A percentile compares a stretch with the other conserved stretches of the same genome.
Evolutionary conservation across 2,329 filamentous ascomycete species (phyloP).

Genomic region (Dichotomopilus funicola): DNA sequence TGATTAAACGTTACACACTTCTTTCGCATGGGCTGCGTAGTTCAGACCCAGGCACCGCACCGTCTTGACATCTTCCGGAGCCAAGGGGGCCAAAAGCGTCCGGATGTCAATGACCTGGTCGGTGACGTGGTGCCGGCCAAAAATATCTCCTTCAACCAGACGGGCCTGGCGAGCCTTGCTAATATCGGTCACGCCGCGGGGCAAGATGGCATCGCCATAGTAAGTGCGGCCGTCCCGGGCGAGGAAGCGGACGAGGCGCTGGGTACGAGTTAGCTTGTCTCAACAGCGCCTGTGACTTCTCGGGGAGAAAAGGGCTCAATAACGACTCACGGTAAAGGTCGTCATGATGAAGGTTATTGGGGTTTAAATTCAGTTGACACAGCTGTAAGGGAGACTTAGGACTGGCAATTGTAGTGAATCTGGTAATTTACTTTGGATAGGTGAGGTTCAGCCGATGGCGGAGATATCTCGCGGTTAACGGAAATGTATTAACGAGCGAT

Average conservation of each 20-base stretch:
- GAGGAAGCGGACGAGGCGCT: constrained; percentile 69
- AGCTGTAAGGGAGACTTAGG: not conserved
- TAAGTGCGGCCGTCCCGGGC: constrained; percentile 63
- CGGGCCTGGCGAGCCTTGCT: constrained; percentile 53
- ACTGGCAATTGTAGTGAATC: not conserved
- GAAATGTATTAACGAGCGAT: not conserved
- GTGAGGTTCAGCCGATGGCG: constrained; percentile 1
- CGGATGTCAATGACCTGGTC: constrained; percentile 52
- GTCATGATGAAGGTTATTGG: not conserved
- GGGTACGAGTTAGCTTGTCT: not conserved
- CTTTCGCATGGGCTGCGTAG: constrained; percentile 64
- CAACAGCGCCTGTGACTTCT: not conserved
- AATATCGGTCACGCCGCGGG: constrained; percentile 53
- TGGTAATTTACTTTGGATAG: not conserved
- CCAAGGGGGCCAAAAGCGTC: constrained; percentile 57
- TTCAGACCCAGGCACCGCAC: constrained; percentile 66
- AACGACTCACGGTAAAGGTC: too few species aligned
- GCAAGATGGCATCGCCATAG: constrained; percentile 69
- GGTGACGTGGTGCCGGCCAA: constrained; percentile 57
- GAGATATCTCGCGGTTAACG: constrained; percentile 9
- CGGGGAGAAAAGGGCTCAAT: too few species aligned
- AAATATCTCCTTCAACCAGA: constrained; percentile 60
- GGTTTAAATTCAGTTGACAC: not conserved
- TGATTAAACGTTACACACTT: constrained; percentile 34
- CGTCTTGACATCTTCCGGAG: constrained; percentile 55